phyloP scores from a whole-genome alignment of 129 eudicot genomes.

The Arctium minus region DNA sequence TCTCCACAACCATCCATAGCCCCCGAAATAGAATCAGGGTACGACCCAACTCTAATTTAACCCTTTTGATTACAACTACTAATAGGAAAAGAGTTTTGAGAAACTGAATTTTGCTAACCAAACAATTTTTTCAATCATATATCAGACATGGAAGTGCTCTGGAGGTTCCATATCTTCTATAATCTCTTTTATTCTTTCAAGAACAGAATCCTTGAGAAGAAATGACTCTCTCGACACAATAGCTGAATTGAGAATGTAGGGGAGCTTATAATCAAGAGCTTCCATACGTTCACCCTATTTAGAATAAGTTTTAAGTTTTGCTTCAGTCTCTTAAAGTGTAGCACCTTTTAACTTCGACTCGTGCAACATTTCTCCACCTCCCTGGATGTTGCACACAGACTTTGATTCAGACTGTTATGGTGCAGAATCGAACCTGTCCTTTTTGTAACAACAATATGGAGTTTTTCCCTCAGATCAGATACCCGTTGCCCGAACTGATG shows the following conservation, averaged over 20 bases:
- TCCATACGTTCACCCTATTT: constrained; percentile 98
- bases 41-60: constrained; percentile 47
- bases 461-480: constrained; percentile 82
- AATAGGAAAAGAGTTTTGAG: constrained; percentile 50
- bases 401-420: constrained; percentile 87
- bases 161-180: constrained; percentile 90
- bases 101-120: constrained; percentile 77
- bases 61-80: constrained; percentile 55
- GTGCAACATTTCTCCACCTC: constrained; percentile 73
- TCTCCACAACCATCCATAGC: constrained; percentile 58
- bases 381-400: constrained; percentile 58
- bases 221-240: constrained; percentile 92
- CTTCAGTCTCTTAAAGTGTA: constrained; percentile 69
- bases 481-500: constrained; percentile 89
- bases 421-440: constrained; percentile 89
- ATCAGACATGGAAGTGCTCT: constrained; percentile 73
- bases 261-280: constrained; percentile 95
- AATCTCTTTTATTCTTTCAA: constrained; percentile 88
- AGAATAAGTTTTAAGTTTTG: constrained; percentile 64
- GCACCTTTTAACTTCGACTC: constrained; percentile 72
- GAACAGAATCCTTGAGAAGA: constrained; percentile 83
- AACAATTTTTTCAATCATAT: constrained; percentile 78
- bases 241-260: constrained; percentile 95
- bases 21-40: constrained; percentile 52
- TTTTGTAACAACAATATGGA: constrained; percentile 90